Evolutionary conservation across 768 basidiomycete species (phyloP), one percentile per base, ranked within the genome.

Genomic region (Boletus reticuloceps): DNA sequence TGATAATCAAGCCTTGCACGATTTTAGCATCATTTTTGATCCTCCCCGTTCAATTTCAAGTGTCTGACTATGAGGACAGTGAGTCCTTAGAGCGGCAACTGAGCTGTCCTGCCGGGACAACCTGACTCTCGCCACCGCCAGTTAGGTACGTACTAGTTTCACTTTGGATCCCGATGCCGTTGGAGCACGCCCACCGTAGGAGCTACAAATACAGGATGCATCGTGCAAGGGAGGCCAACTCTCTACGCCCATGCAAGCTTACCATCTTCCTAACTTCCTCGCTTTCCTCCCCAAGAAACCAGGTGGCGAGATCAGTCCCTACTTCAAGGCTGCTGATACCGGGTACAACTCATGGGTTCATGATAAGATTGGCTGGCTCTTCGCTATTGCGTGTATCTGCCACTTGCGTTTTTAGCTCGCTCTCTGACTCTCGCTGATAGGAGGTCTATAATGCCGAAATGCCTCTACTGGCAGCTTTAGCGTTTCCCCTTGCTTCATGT

Each of bases 371-470:
- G 65, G 63, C n/a, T 57, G 63, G 50, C 57, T 62, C 34, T 62
- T 61, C 31, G 48, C 67, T 11, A 58, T 60, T 7, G 69, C 67
- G 37, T 16, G 66, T 57, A 37, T 40, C 14, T 14, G 17, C 37
- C 6, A 32, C n/a, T 25, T 25, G 19, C 5, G n/a, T 29, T 14
- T 34, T 22, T 37, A 9, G 37, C 6, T 6, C 25, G 4, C n/a
- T 36, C 19, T 41, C 25, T 20, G 40, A 55, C 34, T 20, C 8
- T 8, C 9, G 17, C n/a, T 31, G 14, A 13, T 31, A 70, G 70
- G 66, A 64, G 29, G 62, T 70, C 10, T 60, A 54, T 25, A 65
- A 69, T 37, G 60, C 63, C 13, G 66, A 70, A 38, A 61, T 68
- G 60, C 60, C 63, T 11, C 34, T 71, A 1, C 49, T 69, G 3